phyloP scores from a whole-genome alignment of 371 early-diverging fungal species.

The Parasitella parasitica region DNA sequence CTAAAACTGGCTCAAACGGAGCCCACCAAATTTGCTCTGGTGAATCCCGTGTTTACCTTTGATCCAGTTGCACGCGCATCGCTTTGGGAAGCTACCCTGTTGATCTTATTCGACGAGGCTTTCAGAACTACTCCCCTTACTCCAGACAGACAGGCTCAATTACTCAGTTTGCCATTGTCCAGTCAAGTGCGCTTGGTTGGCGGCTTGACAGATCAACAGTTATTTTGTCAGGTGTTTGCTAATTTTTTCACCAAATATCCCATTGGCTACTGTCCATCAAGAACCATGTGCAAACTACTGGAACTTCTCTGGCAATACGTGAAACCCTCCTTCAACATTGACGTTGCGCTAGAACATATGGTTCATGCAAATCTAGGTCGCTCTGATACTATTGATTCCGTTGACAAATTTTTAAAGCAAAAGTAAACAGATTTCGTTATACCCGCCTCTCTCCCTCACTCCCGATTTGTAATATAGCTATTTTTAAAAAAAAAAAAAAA shows the following conservation, averaged over 20 bases:
- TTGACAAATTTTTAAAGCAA: constrained; percentile 12
- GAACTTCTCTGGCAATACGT: constrained; percentile 3
- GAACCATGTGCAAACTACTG: constrained; percentile 12
- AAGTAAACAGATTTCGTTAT: background rate
- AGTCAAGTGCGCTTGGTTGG: background rate
- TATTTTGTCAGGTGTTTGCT: constrained; percentile 19
- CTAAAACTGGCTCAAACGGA: constrained; percentile 10
- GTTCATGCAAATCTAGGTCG: constrained; percentile 9
- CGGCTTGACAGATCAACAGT: constrained; percentile 1
- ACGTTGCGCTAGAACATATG: constrained; percentile 15
- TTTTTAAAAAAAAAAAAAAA: background rate
- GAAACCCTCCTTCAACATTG: constrained; percentile 5
- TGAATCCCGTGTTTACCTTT: constrained; percentile 25
- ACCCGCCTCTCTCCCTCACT: background rate
- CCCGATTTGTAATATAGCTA: background rate
- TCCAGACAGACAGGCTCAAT: background rate
- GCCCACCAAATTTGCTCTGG: background rate
- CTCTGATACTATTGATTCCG: constrained; percentile 12
- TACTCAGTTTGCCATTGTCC: background rate
- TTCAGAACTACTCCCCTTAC: constrained; percentile 12
- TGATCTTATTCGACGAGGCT: constrained; percentile 24
- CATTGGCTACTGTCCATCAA: constrained; percentile 15
- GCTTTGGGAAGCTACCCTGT: constrained; percentile 26
- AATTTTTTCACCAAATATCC: constrained; percentile 27
- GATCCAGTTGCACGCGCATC: constrained; percentile 22